phyloP scores from a whole-genome alignment of 495 filamentous ascomycete genomes.

The Lophiostoma macrostomum region DNA sequence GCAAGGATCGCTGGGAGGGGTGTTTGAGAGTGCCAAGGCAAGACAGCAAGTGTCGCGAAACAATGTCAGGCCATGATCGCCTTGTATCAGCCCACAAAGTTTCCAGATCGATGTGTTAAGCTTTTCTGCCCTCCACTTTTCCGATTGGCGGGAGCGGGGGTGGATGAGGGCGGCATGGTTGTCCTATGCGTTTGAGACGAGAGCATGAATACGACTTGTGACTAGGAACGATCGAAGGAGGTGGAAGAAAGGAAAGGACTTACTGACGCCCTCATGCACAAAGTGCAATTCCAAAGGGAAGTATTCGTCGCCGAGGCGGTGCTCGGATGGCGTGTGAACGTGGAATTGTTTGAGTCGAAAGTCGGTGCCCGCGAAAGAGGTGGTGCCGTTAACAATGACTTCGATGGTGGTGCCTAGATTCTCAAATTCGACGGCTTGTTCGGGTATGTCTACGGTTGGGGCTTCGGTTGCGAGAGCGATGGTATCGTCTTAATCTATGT shows the following conservation, averaged over 20 bases:
- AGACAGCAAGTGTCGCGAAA: too few relatives aligned
- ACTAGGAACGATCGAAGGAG: neutral
- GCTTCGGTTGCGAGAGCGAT: slow-evolving; percentile 31
- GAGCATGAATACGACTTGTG: neutral
- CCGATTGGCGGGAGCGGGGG: too few relatives aligned
- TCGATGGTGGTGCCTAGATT: slow-evolving; percentile 61
- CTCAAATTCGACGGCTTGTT: slow-evolving; percentile 51
- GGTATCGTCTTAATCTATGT: slow-evolving; percentile 30
- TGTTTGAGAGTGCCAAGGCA: too few relatives aligned
- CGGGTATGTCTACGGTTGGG: slow-evolving; percentile 45
- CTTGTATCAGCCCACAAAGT: too few relatives aligned
- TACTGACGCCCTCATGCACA: slow-evolving; percentile 55
- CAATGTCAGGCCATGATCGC: too few relatives aligned
- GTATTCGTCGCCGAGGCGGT: slow-evolving; percentile 55
- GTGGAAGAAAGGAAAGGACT: slow-evolving; percentile 23
- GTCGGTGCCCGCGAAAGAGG: slow-evolving; percentile 43
- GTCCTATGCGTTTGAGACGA: neutral
- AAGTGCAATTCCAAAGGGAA: slow-evolving; percentile 64
- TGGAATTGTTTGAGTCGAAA: slow-evolving; percentile 65
- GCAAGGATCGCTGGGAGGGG: too few relatives aligned
- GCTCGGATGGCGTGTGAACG: slow-evolving; percentile 68
- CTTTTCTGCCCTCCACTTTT: too few relatives aligned
- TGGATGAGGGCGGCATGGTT: neutral
- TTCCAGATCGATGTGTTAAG: too few relatives aligned
- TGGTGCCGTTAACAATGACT: slow-evolving; percentile 45